Evolutionary conservation across 108 stramenopile species (phyloP).

Genomic region (Conticribra weissflogii): DNA sequence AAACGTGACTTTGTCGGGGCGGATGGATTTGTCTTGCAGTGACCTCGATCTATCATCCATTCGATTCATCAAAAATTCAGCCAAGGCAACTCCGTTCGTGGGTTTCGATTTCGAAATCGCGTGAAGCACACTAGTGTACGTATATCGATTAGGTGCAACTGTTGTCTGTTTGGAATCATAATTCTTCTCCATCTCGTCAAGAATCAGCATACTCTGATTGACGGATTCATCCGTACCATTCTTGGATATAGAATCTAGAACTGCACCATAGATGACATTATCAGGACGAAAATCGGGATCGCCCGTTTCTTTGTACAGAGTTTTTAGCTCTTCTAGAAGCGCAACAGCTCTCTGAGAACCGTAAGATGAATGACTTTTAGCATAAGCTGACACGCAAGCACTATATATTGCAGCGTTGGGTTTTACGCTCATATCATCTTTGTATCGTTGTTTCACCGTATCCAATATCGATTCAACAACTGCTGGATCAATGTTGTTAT

Average conservation of each 20-base stretch:
- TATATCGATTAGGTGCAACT: conserved; percentile 31
- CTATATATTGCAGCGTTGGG: conserved; percentile 35
- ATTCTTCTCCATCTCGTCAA: conserved; percentile 42
- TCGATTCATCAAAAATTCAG: conserved; percentile 40
- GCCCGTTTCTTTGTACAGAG: conserved; percentile 32
- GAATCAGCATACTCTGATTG: conserved; percentile 17
- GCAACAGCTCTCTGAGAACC: conserved; percentile 28
- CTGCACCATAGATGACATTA: conserved; percentile 32
- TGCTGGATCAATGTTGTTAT: conserved; percentile 20
- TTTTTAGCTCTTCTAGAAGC: conserved; percentile 31
- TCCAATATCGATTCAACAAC: conserved; percentile 32
- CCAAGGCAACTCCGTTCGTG: conserved; percentile 24
- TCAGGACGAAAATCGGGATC: conserved; percentile 42
- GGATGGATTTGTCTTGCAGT: conserved; percentile 34
- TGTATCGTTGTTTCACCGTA: conserved; percentile 33
- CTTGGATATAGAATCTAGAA: conserved; percentile 41
- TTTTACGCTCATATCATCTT: conserved; percentile 37
- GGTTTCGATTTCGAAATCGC: conserved; percentile 26
- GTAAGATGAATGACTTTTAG: conserved; percentile 16
- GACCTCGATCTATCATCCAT: conserved; percentile 35
- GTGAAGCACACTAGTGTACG: conserved; percentile 40
- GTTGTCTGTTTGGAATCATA: conserved; percentile 26
- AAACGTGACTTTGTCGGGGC: conserved; percentile 36
- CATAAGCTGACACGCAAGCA: conserved; percentile 40
- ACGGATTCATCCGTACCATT: conserved; percentile 11